Percentiles rank a stretch among this genome's conserved stretches.
These are phyloP conservation scores for Raddia guianensis DNA, from an alignment of 176 grass and related monocot species.

Conservation along the genomic window DNA sequence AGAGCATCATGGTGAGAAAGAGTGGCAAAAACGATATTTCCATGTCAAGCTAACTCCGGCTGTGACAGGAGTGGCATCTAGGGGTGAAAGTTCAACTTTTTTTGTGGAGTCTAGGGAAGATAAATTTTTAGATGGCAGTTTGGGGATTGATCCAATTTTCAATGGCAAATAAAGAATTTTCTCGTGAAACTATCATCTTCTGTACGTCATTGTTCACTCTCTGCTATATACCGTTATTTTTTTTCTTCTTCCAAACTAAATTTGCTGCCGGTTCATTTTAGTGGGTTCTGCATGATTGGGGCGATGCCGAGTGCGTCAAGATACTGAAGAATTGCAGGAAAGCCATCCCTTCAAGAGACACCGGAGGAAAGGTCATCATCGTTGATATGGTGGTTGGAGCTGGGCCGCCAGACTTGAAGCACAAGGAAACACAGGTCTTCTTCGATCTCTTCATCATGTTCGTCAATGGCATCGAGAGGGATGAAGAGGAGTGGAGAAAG, in stretches of 20 bases:
- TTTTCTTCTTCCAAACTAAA: background rate
- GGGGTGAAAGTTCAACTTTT: no score
- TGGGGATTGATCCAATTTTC: no score
- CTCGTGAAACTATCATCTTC: no score
- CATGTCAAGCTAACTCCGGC: no score
- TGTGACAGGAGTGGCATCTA: no score
- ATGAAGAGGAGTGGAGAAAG: slow-evolving; percentile 53
- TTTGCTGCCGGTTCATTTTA: background rate
- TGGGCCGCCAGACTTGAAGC: background rate
- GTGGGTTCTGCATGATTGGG: slow-evolving; percentile 65
- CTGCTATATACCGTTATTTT: no score
- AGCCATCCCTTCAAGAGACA: slow-evolving; percentile 37
- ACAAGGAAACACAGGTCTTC: slow-evolving; percentile 31
- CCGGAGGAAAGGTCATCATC: slow-evolving; percentile 56
- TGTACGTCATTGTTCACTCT: no score
- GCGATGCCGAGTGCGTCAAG: slow-evolving; percentile 40
- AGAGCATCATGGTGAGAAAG: no score
- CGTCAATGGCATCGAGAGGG: slow-evolving; percentile 39
- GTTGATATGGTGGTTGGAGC: slow-evolving; percentile 46
- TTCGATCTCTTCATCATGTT: slow-evolving; percentile 48
- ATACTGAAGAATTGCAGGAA: slow-evolving; percentile 55
- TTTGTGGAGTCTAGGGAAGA: no score
- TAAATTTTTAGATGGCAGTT: no score
- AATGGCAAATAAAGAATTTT: no score
- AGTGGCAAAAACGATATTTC: no score